phyloP scores from a whole-genome alignment of 75 land plant species.

The Sequoiadendron giganteum region DNA sequence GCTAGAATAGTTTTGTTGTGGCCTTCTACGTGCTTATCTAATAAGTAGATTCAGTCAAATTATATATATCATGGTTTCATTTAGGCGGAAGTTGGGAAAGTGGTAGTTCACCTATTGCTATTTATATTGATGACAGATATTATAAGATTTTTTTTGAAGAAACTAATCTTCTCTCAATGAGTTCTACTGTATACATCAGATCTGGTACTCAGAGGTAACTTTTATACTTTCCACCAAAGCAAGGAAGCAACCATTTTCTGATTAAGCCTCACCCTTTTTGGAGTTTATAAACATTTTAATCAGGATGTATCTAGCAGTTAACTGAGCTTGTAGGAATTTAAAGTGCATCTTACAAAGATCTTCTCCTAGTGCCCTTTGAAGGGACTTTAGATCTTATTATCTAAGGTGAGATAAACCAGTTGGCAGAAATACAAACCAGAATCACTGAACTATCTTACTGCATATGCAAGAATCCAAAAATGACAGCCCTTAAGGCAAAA shows the following conservation, averaged over 20 bases:
- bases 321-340: neutral
- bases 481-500: too few relatives aligned
- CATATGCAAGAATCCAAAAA: too few relatives aligned
- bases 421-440: too few relatives aligned
- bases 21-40: neutral
- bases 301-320: neutral
- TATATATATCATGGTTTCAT: too few relatives aligned
- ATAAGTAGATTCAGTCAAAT: too few relatives aligned
- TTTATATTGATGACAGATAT: neutral
- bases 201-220: neutral
- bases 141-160: neutral
- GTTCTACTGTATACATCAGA: neutral
- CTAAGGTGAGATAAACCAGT: too few relatives aligned
- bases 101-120: neutral
- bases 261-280: neutral
- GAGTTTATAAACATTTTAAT: neutral
- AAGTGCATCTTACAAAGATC: neutral
- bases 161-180: neutral
- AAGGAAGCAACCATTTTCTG: neutral
- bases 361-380: neutral
- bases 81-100: too few relatives aligned
- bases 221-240: too few relatives aligned
- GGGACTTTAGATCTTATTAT: neutral
- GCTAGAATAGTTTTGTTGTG: neutral
- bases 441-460: too few relatives aligned